A percentile compares a stretch with the other conserved stretches of the same genome.
Conservation (phyloP, 352 stramenopile species). For the Globisporangium yorkense region DNA sequence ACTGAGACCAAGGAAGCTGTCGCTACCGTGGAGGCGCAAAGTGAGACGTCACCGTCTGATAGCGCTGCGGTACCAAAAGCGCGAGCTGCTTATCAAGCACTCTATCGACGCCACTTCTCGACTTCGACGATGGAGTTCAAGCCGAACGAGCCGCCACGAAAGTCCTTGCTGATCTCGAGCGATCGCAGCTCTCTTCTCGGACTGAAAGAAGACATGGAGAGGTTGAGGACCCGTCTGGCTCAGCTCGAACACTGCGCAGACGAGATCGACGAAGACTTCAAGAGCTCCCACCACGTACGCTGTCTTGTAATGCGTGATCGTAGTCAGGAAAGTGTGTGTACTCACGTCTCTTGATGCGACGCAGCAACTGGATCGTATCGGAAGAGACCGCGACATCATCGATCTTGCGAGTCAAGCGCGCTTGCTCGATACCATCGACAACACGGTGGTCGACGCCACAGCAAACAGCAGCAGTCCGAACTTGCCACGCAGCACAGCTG, state of each 20-base stretch:
- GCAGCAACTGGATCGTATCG: slow-evolving; percentile 18
- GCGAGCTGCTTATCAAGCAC: background rate
- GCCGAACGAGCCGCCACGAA: background rate
- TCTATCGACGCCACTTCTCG: slow-evolving; percentile 6
- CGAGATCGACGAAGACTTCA: slow-evolving; percentile 58
- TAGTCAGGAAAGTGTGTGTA: background rate
- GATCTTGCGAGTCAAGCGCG: background rate
- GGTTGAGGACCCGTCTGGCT: slow-evolving; percentile 38
- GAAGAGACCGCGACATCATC: slow-evolving; percentile 3
- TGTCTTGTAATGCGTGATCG: background rate
- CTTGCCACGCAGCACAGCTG: background rate
- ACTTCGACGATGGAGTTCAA: background rate
- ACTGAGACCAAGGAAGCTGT: background rate
- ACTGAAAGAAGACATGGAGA: slow-evolving; percentile 40
- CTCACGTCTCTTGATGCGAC: too few relatives aligned
- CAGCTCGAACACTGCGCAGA: slow-evolving; percentile 43
- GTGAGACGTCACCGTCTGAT: background rate
- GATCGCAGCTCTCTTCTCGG: slow-evolving; percentile 21
- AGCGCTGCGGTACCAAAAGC: background rate
- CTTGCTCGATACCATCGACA: slow-evolving; percentile 1
- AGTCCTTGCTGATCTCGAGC: slow-evolving; percentile 4
- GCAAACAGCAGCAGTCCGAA: background rate
- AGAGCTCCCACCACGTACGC: slow-evolving; percentile 29
- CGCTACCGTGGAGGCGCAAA: background rate
- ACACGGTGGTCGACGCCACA: background rate